A percentile compares a stretch with the other conserved stretches of the same genome.
phyloP scores from a whole-genome alignment of 148 eudicot species.

The Cornus suecica region DNA sequence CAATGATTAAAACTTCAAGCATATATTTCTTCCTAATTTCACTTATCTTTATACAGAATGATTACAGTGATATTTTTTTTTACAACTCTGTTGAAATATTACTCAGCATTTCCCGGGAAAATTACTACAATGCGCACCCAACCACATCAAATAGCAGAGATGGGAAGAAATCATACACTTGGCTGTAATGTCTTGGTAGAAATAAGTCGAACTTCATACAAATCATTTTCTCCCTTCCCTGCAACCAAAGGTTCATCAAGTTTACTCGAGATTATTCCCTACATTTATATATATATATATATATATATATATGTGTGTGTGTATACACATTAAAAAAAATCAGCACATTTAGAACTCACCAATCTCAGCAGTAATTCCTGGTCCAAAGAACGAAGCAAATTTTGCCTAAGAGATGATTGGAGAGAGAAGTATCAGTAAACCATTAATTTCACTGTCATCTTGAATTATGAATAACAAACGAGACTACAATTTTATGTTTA shows the following conservation, averaged over 20 bases:
- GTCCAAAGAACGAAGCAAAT: constrained; percentile 93
- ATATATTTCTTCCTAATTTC: neutral
- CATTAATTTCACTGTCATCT: neutral
- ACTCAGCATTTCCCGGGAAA: too few species aligned
- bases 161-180: neutral
- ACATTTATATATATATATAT: neutral
- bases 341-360: constrained; percentile 45
- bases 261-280: neutral
- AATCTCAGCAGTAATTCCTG: constrained; percentile 87
- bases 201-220: constrained; percentile 86
- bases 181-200: constrained; percentile 56
- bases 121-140: neutral
- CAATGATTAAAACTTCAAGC: too few species aligned
- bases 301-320: too few species aligned
- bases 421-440: constrained; percentile 8
- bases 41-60: neutral
- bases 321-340: neutral
- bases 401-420: constrained; percentile 53
- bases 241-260: constrained; percentile 28
- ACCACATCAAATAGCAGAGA: neutral
- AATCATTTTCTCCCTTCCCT: constrained; percentile 62
- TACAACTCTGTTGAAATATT: neutral
- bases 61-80: neutral
- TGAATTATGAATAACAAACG: neutral
- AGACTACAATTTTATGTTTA: too few species aligned